A percentile compares a stretch with the other conserved stretches of the same genome.
phyloP scores from a whole-genome alignment of 352 stramenopile species.

The Globisporangium mamillatum region DNA sequence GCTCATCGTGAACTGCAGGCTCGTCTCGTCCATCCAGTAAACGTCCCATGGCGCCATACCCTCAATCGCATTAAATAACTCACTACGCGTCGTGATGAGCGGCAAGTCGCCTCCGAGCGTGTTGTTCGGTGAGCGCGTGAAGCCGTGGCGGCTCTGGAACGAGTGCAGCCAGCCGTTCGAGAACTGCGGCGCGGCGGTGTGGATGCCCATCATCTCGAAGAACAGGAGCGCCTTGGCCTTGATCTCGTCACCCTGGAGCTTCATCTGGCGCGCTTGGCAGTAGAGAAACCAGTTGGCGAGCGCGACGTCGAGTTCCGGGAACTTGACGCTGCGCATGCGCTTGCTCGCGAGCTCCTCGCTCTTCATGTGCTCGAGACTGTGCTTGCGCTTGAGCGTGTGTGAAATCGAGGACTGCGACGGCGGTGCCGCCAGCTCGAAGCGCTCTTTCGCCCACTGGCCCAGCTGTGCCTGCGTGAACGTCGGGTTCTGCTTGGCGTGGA shows the following conservation, averaged over 20 bases:
- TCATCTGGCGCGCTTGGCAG: slow-evolving; percentile 53
- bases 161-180: slow-evolving; percentile 88
- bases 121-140: slow-evolving; percentile 36
- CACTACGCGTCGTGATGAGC: slow-evolving; percentile 42
- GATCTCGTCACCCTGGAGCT: slow-evolving; percentile 69
- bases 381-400: slow-evolving; percentile 75
- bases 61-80: slow-evolving; percentile 45
- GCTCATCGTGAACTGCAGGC: slow-evolving; percentile 45
- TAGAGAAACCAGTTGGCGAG: slow-evolving; percentile 84
- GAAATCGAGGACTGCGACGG: slow-evolving; percentile 81
- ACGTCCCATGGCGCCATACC: slow-evolving; percentile 52
- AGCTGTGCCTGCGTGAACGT: slow-evolving; percentile 72
- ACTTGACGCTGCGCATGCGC: slow-evolving; percentile 73
- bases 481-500: slow-evolving; percentile 69
- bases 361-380: slow-evolving; percentile 70
- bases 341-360: slow-evolving; percentile 75
- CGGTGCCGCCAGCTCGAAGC: slow-evolving; percentile 57
- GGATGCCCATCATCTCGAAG: slow-evolving; percentile 56
- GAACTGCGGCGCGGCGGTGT: slow-evolving; percentile 58
- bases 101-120: slow-evolving; percentile 25
- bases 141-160: slow-evolving; percentile 74
- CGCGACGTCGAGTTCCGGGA: slow-evolving; percentile 69
- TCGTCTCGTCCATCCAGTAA: slow-evolving; percentile 77
- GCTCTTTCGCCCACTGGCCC: slow-evolving; percentile 65
- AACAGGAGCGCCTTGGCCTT: slow-evolving; percentile 69